A percentile compares a stretch with the other conserved stretches of the same genome.
phyloP scores from a whole-genome alignment of 306 rosid species.

The Alnus rubra region DNA sequence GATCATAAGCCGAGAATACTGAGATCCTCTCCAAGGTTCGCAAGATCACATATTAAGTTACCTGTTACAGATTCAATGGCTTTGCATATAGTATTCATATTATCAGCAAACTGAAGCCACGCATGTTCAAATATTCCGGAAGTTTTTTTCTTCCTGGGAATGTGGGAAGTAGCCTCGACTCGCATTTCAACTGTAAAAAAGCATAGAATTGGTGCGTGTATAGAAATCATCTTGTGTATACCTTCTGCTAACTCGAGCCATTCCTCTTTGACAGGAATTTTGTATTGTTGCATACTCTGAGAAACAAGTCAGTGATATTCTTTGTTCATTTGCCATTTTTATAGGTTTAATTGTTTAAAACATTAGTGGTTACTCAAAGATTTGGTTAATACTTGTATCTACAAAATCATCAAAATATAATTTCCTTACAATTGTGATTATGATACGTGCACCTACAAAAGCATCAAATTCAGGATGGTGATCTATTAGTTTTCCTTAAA shows the following conservation, averaged over 20 bases:
- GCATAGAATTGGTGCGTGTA: conserved; percentile 46
- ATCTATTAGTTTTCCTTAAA: too few relatives aligned
- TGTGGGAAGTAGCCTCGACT: conserved; percentile 17
- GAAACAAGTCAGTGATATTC: conserved; percentile 31
- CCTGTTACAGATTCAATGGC: background rate
- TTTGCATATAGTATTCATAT: conserved; percentile 15
- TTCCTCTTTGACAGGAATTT: conserved; percentile 38
- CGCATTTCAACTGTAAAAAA: conserved; percentile 40
- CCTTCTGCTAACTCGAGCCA: conserved; percentile 24
- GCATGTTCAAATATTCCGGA: background rate
- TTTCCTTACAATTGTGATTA: too few relatives aligned
- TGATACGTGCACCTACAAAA: too few relatives aligned
- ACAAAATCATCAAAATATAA: background rate
- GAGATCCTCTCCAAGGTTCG: conserved; percentile 16
- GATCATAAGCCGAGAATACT: conserved; percentile 25
- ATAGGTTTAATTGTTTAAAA: background rate
- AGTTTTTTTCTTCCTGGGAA: conserved; percentile 14
- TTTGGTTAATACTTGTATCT: background rate
- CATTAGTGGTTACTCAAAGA: background rate
- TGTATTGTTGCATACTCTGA: conserved; percentile 25
- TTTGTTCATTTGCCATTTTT: conserved; percentile 30
- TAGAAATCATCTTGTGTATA: conserved; percentile 32
- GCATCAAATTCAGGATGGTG: too few relatives aligned
- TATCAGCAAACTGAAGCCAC: background rate
- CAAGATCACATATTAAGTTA: background rate